Percentiles rank a stretch among this genome's conserved stretches.
Conservation (phyloP, 2,329 filamentous ascomycete genomes). For the Lachnellula hyalina region DNA sequence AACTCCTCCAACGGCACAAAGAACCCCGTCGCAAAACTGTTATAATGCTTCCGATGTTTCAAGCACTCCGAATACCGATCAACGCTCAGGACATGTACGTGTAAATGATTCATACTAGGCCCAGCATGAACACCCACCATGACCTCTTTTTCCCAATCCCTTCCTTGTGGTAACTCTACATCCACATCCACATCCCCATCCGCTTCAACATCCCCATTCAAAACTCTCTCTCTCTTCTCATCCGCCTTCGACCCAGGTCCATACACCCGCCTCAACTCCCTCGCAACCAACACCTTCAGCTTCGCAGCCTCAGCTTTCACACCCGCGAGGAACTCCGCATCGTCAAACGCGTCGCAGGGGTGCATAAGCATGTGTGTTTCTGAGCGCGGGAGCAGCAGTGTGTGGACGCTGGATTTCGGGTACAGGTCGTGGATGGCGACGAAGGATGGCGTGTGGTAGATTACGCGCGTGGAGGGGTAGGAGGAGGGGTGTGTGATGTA, state of each 20-base stretch:
- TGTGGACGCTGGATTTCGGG: conserved; percentile 80
- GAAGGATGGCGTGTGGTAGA: conserved; percentile 63
- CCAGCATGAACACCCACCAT: conserved; percentile 76
- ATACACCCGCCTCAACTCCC: conserved; percentile 67
- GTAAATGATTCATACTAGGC: conserved; percentile 88
- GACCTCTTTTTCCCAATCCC: conserved; percentile 75
- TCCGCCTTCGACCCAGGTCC: conserved; percentile 61
- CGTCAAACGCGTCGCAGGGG: conserved; percentile 72
- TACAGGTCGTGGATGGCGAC: conserved; percentile 78
- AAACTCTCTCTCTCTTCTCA: conserved; percentile 54
- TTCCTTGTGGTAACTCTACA: conserved; percentile 56
- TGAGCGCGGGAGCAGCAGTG: conserved; percentile 80
- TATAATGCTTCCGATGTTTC: conserved; percentile 84
- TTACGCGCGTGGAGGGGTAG: conserved; percentile 53
- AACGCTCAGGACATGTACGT: conserved; percentile 79
- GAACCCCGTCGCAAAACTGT: conserved; percentile 83
- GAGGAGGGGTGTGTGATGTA: conserved; percentile 62
- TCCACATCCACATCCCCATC: conserved; percentile 22
- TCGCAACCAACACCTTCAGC: conserved; percentile 61
- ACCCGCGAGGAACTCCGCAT: conserved; percentile 60
- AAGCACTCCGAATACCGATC: conserved; percentile 71
- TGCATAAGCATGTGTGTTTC: conserved; percentile 55
- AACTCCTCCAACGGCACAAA: conserved; percentile 75
- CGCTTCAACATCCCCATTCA: conserved; percentile 52
- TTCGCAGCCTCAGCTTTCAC: conserved; percentile 56